Conservation (phyloP, 768 basidiomycete genomes). For the Mycena haematopus region DNA sequence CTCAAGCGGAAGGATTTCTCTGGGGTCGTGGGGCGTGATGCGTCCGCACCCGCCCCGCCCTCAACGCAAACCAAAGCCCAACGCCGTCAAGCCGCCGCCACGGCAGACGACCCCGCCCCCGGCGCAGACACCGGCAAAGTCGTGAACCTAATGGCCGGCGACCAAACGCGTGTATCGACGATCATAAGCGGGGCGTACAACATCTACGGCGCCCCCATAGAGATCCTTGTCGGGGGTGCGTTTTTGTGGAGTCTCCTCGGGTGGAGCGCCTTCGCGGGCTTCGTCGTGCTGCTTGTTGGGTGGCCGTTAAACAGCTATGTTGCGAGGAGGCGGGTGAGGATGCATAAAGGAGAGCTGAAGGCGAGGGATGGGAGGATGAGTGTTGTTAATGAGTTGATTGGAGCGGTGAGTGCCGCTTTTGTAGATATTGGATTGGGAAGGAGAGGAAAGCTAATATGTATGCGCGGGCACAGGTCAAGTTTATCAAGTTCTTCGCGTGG, state of each 20-base stretch:
- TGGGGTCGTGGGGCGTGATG: slow-evolving; percentile 74
- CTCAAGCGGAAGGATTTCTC: slow-evolving; percentile 84
- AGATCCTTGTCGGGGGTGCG: slow-evolving; percentile 16
- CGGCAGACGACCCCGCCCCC: slow-evolving; percentile 64
- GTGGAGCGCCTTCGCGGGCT: slow-evolving; percentile 27
- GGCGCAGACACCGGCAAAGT: slow-evolving; percentile 81
- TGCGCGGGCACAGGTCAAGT: slow-evolving; percentile 45
- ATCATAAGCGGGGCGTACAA: slow-evolving; percentile 1
- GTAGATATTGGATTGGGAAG: too few species aligned
- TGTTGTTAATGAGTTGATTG: slow-evolving; percentile 78
- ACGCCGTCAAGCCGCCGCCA: slow-evolving; percentile 5
- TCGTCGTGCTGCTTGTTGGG: slow-evolving; percentile 9
- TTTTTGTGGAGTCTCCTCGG: slow-evolving; percentile 38
- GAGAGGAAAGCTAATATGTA: background rate
- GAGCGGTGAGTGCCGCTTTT: slow-evolving; percentile 50
- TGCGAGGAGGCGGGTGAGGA: slow-evolving; percentile 35
- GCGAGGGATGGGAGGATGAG: slow-evolving; percentile 82
- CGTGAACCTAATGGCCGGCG: slow-evolving; percentile 87
- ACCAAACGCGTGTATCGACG: slow-evolving; percentile 34
- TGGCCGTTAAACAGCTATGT: slow-evolving; percentile 26
- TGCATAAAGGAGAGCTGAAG: slow-evolving; percentile 62
- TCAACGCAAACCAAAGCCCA: background rate
- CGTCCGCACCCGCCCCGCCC: too few species aligned
- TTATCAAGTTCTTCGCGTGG: slow-evolving; percentile 88
- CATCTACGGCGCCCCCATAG: slow-evolving; percentile 21